phyloP scores from a whole-genome alignment of 2,329 filamentous ascomycete species.

The Exophiala mesophila region DNA sequence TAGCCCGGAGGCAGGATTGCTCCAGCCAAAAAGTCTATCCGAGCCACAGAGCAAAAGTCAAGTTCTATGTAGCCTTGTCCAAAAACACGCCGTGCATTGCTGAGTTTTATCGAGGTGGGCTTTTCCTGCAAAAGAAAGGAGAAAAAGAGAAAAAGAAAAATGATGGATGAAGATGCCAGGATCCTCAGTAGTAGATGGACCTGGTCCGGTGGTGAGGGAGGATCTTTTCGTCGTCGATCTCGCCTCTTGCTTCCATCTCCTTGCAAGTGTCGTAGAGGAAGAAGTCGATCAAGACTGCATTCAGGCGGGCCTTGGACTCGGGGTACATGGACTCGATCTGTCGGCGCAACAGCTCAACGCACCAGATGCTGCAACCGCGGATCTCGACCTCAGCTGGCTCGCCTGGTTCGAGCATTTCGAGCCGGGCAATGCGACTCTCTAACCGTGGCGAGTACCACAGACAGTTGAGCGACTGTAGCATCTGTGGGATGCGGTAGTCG shows the following conservation, averaged over 20 bases:
- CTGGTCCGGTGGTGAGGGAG: conserved; percentile 37
- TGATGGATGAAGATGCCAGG: too few species aligned
- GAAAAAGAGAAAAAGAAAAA: too few species aligned
- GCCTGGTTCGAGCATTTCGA: conserved; percentile 64
- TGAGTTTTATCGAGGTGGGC: too few species aligned
- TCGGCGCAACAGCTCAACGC: conserved; percentile 77
- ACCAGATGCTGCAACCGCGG: conserved; percentile 92
- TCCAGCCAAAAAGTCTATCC: too few species aligned
- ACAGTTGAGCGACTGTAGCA: conserved; percentile 76
- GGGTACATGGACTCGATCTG: conserved; percentile 74
- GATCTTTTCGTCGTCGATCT: conserved; percentile 31
- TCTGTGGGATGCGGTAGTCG: conserved; percentile 95
- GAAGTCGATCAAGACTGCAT: conserved; percentile 94
- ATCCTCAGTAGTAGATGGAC: conserved; percentile 26
- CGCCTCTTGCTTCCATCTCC: conserved; percentile 59
- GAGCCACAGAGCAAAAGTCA: too few species aligned
- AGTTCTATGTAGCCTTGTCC: too few species aligned
- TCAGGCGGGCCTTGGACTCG: conserved; percentile 45
- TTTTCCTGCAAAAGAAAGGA: too few species aligned
- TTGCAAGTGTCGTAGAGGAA: conserved; percentile 96
- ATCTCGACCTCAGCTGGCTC: conserved; percentile 80
- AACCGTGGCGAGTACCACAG: conserved; percentile 79
- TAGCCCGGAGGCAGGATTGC: too few species aligned
- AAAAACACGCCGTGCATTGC: too few species aligned
- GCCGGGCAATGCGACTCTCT: conserved; percentile 62